These are phyloP conservation scores for Syncephalastrum monosporum DNA, from an alignment of 371 early-diverging fungal genomes.

Conservation along the genomic window DNA sequence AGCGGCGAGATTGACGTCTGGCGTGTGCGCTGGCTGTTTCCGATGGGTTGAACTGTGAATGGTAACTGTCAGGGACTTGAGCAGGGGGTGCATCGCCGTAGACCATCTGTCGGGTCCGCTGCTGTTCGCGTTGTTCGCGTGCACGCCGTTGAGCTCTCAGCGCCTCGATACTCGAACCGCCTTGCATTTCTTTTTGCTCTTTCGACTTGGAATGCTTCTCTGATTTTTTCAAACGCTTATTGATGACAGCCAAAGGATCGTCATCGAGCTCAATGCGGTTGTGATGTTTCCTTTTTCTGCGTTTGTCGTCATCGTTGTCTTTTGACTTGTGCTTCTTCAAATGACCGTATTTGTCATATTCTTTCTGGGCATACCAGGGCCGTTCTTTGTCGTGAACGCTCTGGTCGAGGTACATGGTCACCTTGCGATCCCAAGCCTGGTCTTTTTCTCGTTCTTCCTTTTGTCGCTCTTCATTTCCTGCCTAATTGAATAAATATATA, in stretches of 20 bases:
- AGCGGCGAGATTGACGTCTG: no score
- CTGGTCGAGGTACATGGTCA: conserved; percentile 68
- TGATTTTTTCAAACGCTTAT: conserved; percentile 9
- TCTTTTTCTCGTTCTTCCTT: conserved; percentile 58
- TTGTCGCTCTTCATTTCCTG: conserved; percentile 54
- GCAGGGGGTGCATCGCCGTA: conserved; percentile 15
- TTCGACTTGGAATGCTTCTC: conserved; percentile 11
- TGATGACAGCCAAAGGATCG: conserved; percentile 28
- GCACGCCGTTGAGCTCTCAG: conserved; percentile 39
- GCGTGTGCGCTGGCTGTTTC: conserved; percentile 17
- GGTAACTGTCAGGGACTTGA: conserved; percentile 7
- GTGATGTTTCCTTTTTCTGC: conserved; percentile 12
- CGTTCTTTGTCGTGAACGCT: conserved; percentile 9
- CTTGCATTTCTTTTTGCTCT: conserved; percentile 8
- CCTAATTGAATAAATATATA: background rate
- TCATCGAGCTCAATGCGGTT: conserved; percentile 20
- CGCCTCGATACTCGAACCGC: conserved; percentile 28
- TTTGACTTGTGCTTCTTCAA: conserved; percentile 3
- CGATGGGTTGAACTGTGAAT: conserved; percentile 28
- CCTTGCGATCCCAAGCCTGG: conserved; percentile 55
- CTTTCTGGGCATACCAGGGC: conserved; percentile 37
- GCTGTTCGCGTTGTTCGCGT: conserved; percentile 37
- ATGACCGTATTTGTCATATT: conserved; percentile 26
- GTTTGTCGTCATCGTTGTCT: background rate
- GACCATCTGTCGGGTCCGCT: conserved; percentile 20